These are phyloP conservation scores for Pseudogymnoascus destructans DNA, from an alignment of 2,329 filamentous ascomycete species.

Conservation along the genomic window DNA sequence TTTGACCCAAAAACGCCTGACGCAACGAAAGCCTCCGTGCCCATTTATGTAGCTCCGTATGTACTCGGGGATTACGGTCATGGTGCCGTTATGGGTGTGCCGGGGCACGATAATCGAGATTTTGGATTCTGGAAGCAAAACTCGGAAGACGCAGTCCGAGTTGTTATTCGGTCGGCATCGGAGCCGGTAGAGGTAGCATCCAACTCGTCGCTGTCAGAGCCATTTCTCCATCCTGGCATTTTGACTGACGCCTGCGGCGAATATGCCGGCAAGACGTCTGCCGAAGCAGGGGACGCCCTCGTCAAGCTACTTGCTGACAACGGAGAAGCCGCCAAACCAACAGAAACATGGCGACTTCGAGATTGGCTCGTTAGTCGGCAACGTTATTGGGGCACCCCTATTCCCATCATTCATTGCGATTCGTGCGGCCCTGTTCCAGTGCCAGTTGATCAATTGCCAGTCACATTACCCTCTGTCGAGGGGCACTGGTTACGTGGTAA, in stretches of 20 bases:
- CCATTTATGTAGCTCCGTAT: conserved; percentile 73
- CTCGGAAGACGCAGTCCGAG: conserved; percentile 43
- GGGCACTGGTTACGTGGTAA: conserved; percentile 55
- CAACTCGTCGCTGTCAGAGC: conserved; percentile 33
- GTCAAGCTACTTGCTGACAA: conserved; percentile 39
- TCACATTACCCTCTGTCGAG: conserved; percentile 57
- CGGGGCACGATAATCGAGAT: conserved; percentile 70
- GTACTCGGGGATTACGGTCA: conserved; percentile 77
- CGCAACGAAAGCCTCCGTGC: conserved; percentile 44
- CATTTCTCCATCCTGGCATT: conserved; percentile 52
- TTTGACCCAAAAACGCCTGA: conserved; percentile 38
- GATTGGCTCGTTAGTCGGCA: conserved; percentile 92
- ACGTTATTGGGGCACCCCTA: conserved; percentile 82
- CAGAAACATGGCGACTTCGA: conserved; percentile 65
- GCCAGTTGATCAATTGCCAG: conserved; percentile 61
- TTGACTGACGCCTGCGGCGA: conserved; percentile 53
- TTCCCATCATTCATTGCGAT: conserved; percentile 73
- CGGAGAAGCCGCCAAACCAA: conserved; percentile 44
- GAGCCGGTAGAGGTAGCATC: conserved; percentile 35
- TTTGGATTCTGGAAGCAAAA: conserved; percentile 70
- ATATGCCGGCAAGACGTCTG: conserved; percentile 51
- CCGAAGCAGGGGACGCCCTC: conserved; percentile 47
- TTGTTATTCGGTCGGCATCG: conserved; percentile 40
- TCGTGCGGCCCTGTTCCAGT: conserved; percentile 70
- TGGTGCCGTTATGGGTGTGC: conserved; percentile 85